These are phyloP conservation scores for Dimocarpus longan DNA, from an alignment of 345 rosid genomes.

Conservation along the genomic window DNA sequence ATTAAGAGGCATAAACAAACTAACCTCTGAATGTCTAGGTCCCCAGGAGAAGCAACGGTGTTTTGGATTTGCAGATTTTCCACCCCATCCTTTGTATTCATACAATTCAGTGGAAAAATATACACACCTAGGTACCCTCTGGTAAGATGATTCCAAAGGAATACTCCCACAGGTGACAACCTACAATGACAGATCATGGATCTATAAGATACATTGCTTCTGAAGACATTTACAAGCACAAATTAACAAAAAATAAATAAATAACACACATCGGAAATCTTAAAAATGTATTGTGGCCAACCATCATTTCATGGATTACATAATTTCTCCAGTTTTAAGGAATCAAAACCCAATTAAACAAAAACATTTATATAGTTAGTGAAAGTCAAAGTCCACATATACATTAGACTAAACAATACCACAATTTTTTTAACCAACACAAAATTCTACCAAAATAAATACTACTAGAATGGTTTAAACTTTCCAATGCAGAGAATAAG, in stretches of 20 bases:
- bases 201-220: background rate
- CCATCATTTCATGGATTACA: background rate
- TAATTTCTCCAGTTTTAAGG: background rate
- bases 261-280: background rate
- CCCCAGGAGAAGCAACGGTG: constrained; percentile 93
- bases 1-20: constrained; percentile 15
- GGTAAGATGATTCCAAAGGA: constrained; percentile 89
- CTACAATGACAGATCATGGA: constrained; percentile 35
- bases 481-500: background rate
- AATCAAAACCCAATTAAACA: background rate
- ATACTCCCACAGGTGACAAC: constrained; percentile 95
- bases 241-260: background rate
- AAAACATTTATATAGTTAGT: background rate
- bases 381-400: background rate
- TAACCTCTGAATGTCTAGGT: constrained; percentile 78
- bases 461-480: background rate
- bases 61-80: constrained; percentile 73
- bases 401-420: background rate
- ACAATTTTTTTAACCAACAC: background rate
- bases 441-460: background rate
- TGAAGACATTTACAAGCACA: background rate
- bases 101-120: constrained; percentile 80
- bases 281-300: background rate
- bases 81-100: constrained; percentile 74
- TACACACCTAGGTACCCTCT: constrained; percentile 75